Conservation (phyloP, 2,329 filamentous ascomycete species). For the Exophiala xenobiotica region DNA sequence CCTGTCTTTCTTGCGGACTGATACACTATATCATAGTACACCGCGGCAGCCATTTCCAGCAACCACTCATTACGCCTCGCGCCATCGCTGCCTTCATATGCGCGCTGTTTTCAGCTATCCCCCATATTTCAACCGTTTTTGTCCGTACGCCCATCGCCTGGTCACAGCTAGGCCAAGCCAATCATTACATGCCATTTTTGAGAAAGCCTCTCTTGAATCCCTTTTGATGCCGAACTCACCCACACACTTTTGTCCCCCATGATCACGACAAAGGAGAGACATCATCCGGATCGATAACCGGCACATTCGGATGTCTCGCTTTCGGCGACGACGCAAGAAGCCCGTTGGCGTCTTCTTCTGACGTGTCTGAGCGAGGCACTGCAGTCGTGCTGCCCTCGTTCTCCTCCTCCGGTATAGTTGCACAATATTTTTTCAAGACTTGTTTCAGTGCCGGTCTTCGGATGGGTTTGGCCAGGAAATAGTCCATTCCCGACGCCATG, state of each 20-base stretch:
- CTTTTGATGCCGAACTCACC: not conserved
- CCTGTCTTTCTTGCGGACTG: too few relatives aligned
- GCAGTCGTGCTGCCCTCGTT: slow-evolving; percentile 34
- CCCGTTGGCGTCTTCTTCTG: not conserved
- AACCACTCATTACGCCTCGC: slow-evolving; percentile 4
- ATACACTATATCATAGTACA: not conserved
- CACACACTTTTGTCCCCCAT: not conserved
- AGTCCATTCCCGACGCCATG: slow-evolving; percentile 88
- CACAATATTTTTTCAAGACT: slow-evolving; percentile 76
- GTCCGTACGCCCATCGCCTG: too few relatives aligned
- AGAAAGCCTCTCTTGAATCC: not conserved
- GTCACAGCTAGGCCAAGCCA: too few relatives aligned
- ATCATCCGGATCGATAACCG: slow-evolving; percentile 11
- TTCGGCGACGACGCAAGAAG: not conserved
- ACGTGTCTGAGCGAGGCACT: slow-evolving; percentile 7
- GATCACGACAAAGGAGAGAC: slow-evolving; percentile 24
- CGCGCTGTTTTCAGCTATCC: not conserved
- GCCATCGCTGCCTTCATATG: slow-evolving; percentile 12
- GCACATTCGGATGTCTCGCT: slow-evolving; percentile 4
- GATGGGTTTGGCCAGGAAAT: slow-evolving; percentile 76
- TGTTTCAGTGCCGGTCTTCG: slow-evolving; percentile 81
- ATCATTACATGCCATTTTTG: not conserved
- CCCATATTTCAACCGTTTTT: not conserved
- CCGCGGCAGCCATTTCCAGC: not conserved
- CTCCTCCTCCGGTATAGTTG: slow-evolving; percentile 74